Evolutionary conservation across 1,139 yeast species (phyloP), one percentile per base, ranked within the genome.

Genomic region (Geotrichum aggregatum): DNA sequence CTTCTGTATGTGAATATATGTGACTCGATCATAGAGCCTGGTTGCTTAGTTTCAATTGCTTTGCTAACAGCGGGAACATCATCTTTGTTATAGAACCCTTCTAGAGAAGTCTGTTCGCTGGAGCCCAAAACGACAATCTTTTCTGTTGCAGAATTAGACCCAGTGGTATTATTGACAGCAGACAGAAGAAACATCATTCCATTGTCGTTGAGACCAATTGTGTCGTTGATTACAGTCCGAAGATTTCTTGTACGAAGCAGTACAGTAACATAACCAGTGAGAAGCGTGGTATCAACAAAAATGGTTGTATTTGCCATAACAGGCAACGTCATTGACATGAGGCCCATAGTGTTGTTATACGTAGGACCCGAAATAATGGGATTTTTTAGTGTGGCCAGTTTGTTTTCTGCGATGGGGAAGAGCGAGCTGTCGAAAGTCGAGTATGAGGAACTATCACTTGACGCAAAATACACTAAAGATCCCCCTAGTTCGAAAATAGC

Each of bases 281-380:
- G 72, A 19, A 78, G 74, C 1, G 86, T 82, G 14, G 77, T 71
- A 30, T 76, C 70, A 21, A 84, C 68, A 49, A 87, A 72, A 26
- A 87, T 83, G 3, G 95, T 85, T 10, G 84, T 76, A 63, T 86
- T 84, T 13, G 88, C 80, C 63, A 76, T 82, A 1, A 89, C 78
- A 0, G 96, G 94, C 6, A 87, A 61, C 0, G 88, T 80, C 44
- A 83, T 63, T 1, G 87, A 82, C 69, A 82, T 68, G 61, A 76
- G 77, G 59, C 73, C 56, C 48, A 44, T 19, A 48, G 49, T n/a
- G 52, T 44, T 39, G 55, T 49, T 36, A 48, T 31, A 47, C 22
- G 41, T 44, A 10, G 52, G 51, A 22, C 47, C 59, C 14, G 52
- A 39, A 13, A 52, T 56, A 31, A 47, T 38, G 6, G 48, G 66